Evolutionary conservation across 495 filamentous ascomycete species (phyloP), one percentile per base, ranked within the genome.

Genomic region (Hyaloscypha variabilis): DNA sequence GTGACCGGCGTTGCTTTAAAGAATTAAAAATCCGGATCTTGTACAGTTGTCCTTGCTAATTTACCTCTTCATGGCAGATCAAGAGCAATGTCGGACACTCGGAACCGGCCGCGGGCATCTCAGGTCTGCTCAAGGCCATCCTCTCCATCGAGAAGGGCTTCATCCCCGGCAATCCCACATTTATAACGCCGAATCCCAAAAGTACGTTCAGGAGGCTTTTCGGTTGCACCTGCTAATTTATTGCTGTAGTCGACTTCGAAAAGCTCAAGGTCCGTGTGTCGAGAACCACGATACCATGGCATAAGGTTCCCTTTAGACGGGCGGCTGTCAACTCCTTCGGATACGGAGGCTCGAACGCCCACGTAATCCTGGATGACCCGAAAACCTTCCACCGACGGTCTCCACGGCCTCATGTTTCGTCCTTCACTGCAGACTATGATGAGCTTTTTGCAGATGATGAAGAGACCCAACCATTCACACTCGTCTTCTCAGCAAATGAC

Each of bases 261-360:
- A 59, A 73, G 6, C 73, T 70, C 69, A 71, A 75, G 39, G 63
- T 81, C 63, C 74, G 72, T 6, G 49, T 65, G 8, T 8, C 28
- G 10, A 29, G 13, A 1, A 51, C 54, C 1, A 11, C 34, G 10
- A 66, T 24, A 6, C 30, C 58, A 5, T 71, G 69, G 69, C 69
- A 66, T 0, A 10, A 21, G 1, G 24, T 21, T 1, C 10, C 14
- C 1, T 31, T 58, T 14, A 11, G 57, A 50, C 55, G 67, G n/a
- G 58, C 53, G 8, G 60, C 63, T 50, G 53, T 72, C 30, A 68
- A 67, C 52, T 64, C 62, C 77, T 88, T 84, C 58, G 86, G 87
- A 0, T 87, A 80, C 66, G 87, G 86, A 8, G 86, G 87, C 4
- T 73, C 82, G 17, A 89, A 89, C 67, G 77, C 79, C 0, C 85